A percentile compares a stretch with the other conserved stretches of the same genome.
phyloP scores from a whole-genome alignment of 1,284 basidiomycete genomes.

The Flammula alnicola region DNA sequence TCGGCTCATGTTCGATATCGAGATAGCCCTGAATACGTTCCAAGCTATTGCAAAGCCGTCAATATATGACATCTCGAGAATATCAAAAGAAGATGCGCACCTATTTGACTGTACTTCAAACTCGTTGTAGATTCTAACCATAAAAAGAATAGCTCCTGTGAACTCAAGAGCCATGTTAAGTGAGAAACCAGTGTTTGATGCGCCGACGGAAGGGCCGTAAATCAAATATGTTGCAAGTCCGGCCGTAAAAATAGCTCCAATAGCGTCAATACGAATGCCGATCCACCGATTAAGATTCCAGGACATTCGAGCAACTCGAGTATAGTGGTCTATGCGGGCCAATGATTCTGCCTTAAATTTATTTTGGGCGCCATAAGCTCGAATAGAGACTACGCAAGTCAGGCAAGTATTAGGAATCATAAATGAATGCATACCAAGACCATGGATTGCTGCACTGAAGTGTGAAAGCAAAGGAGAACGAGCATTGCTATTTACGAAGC shows the following conservation, averaged over 20 bases:
- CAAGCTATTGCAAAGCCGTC: conserved; percentile 44
- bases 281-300: conserved; percentile 52
- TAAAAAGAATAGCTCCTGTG: conserved; percentile 46
- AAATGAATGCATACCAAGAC: conserved; percentile 53
- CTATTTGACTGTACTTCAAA: conserved; percentile 44
- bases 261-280: conserved; percentile 43
- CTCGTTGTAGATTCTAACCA: conserved; percentile 39
- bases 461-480: conserved; percentile 25
- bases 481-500: conserved; percentile 15
- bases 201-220: conserved; percentile 55
- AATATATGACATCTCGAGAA: conserved; percentile 46
- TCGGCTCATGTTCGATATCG: conserved; percentile 72
- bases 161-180: conserved; percentile 56
- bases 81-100: conserved; percentile 52
- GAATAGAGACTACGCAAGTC: conserved; percentile 54
- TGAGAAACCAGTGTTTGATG: conserved; percentile 56
- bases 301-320: conserved; percentile 42
- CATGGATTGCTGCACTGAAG: conserved; percentile 70
- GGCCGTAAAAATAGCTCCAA: conserved; percentile 40
- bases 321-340: conserved; percentile 43
- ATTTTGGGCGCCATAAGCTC: conserved; percentile 48
- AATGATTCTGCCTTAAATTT: conserved; percentile 39
- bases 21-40: conserved; percentile 79
- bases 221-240: conserved; percentile 56
- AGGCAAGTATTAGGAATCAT: conserved; percentile 24